Evolutionary conservation across 495 filamentous ascomycete genomes (phyloP).

Genomic region (Choiromyces venosus): DNA sequence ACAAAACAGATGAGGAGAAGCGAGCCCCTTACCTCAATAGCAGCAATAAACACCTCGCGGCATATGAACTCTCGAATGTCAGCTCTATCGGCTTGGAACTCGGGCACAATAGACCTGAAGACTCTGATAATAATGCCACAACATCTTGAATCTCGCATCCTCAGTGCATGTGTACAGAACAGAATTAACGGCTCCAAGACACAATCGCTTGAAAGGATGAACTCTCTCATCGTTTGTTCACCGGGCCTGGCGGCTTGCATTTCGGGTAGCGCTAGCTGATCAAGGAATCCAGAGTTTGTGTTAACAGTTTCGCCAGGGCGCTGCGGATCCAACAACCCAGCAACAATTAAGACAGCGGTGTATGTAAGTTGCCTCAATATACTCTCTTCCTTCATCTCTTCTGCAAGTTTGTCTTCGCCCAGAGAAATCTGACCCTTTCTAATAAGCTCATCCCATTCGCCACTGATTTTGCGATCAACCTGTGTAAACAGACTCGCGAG

Average conservation of each 20-base stretch:
- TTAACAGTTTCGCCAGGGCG: constrained; percentile 48
- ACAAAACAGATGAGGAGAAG: constrained; percentile 33
- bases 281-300: constrained; percentile 25
- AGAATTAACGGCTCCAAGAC: constrained; percentile 83
- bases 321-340: constrained; percentile 74
- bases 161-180: constrained; percentile 84
- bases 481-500: constrained; percentile 74
- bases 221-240: constrained; percentile 61
- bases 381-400: constrained; percentile 98
- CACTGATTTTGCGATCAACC: constrained; percentile 76
- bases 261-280: constrained; percentile 32
- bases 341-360: constrained; percentile 82
- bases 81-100: constrained; percentile 56
- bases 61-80: constrained; percentile 87
- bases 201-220: constrained; percentile 69
- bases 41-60: constrained; percentile 41
- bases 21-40: constrained; percentile 66
- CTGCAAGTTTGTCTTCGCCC: constrained; percentile 64
- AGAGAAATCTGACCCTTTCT: constrained; percentile 52
- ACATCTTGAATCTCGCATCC: constrained; percentile 84
- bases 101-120: constrained; percentile 73
- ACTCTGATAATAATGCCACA: constrained; percentile 79
- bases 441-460: constrained; percentile 73
- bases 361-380: constrained; percentile 91
- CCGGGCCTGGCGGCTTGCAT: constrained; percentile 44